These are phyloP conservation scores for barrel medic (Medicago truncatula) DNA, from an alignment of 306 rosid genomes.

Conservation along the genomic window MtrunA17r5.0-ANR NC_053047.1:18020001-18020500, in stretches of 20 bases:
- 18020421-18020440: not conserved
- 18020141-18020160: not conserved
- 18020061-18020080: not conserved
- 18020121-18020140: conserved; percentile 10
- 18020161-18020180: conserved; percentile 20
- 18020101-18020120: conserved; percentile 11
- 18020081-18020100: conserved; percentile 9
- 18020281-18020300: conserved; percentile 18
- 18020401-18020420: conserved; percentile 7
- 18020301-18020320: conserved; percentile 15
- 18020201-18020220: not conserved
- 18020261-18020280: conserved; percentile 6
- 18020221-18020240: not conserved
- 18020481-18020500: not conserved
- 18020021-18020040: conserved; percentile 3
- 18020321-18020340: conserved; percentile 4
- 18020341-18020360: conserved; percentile 2
- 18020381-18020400: not conserved
- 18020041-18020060: conserved; percentile 52
- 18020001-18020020: conserved; percentile 34
- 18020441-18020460: not conserved
- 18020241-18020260: not conserved
- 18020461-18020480: conserved; percentile 2
- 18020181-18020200: not conserved
- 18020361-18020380: not conserved